phyloP scores from a whole-genome alignment of 805 yeast species.

The Candida nonsorbophila region DNA sequence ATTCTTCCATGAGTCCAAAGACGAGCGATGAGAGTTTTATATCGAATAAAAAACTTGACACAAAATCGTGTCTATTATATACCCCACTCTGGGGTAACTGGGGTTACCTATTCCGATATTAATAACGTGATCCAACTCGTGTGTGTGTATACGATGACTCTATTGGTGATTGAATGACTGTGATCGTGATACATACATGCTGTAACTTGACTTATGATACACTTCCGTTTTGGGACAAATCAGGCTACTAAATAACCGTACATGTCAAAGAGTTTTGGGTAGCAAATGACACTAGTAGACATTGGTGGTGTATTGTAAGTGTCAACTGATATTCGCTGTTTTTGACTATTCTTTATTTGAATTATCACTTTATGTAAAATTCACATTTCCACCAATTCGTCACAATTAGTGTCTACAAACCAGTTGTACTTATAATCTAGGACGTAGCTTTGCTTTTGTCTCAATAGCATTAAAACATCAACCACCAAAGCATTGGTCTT shows the following conservation, averaged over 20 bases:
- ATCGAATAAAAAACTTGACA: too few relatives aligned
- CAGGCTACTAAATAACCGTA: too few relatives aligned
- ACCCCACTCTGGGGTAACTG: background rate
- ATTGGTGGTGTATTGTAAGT: background rate
- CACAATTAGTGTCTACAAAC: slow-evolving; percentile 6
- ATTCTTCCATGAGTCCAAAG: slow-evolving; percentile 1
- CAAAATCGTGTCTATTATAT: background rate
- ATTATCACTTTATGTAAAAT: too few relatives aligned
- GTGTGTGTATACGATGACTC: background rate
- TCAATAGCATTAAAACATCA: slow-evolving; percentile 7
- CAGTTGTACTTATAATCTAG: slow-evolving; percentile 4
- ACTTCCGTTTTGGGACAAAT: too few relatives aligned
- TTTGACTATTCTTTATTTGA: slow-evolving; percentile 2
- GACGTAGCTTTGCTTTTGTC: slow-evolving; percentile 2
- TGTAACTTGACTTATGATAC: too few relatives aligned
- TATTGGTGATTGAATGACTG: background rate
- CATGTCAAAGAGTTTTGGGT: background rate
- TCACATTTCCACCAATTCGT: background rate
- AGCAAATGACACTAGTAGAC: too few relatives aligned
- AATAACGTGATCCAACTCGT: background rate
- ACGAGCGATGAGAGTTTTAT: background rate
- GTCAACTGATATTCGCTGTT: background rate
- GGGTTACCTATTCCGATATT: background rate
- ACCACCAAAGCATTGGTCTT: slow-evolving; percentile 6
- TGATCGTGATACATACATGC: too few relatives aligned